Base-by-base conservation (phyloP, 2,329 filamentous ascomycete genomes). In the Aureobasidium zeae region DNA sequence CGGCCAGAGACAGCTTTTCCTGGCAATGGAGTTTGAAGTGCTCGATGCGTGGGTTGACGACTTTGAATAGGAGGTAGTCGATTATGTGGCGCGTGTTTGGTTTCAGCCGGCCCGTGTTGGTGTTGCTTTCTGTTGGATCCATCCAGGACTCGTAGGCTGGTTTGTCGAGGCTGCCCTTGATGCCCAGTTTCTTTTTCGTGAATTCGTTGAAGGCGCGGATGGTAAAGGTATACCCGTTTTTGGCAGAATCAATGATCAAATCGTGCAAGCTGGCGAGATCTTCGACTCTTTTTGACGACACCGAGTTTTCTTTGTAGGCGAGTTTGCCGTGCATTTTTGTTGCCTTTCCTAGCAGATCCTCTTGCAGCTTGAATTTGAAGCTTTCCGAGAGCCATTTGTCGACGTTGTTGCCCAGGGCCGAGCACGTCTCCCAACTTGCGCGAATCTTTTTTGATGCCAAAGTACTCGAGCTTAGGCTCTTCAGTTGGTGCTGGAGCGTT, bases 261-360 rank as follows among this genome's bases (percentile, higher is more conserved):
- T 71, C 67, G 41, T 71, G 68, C 5, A 51, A 32, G 17, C 45
- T 44, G 12, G 46, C 49, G 1, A 51, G 26, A 5, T 36, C 22
- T 12, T 59, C 49, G 1, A 63, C 17, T 11, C 33, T 22, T 49
- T 57, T 19, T 2, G 52, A 49, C 8, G 49, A 46, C 2, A 66
- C 52, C 1, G 45, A 37, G 16, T 62, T 62, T 19, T 63, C 55
- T 1, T 22, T 13, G 48, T 87, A 86, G 24, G 74, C 77, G 0
- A 79, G 60, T 3, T 63, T 67, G 38, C 84, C 78, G 48, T 83
- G 81, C 56, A 71, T 76, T 4, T 66, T 70, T 0, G 83, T 88
- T 44, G 74, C 79, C 0, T 65, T 63, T 0, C 84, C 83, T 2
- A 89, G 67, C 17, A 79, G 61, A 5, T 67, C 71, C 1, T 68